A percentile compares a stretch with the other conserved stretches of the same genome.
Conservation (phyloP, 805 yeast species). For the Kuraishia cidri region DNA sequence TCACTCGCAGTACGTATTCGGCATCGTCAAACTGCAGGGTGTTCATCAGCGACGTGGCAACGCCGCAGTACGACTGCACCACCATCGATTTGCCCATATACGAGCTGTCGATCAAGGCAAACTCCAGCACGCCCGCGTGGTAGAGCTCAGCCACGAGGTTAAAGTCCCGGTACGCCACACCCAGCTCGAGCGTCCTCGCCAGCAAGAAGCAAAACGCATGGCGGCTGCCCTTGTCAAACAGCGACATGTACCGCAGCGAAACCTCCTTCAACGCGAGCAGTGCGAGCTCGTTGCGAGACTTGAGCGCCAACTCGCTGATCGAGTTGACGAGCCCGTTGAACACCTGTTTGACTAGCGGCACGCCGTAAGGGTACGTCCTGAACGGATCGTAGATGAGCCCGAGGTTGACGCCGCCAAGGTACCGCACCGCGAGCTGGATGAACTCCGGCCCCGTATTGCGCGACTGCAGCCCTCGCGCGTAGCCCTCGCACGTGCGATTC, state of each 20-base stretch:
- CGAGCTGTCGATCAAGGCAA: background rate
- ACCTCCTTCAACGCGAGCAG: background rate
- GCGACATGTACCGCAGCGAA: background rate
- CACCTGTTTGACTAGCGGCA: background rate
- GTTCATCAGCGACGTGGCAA: background rate
- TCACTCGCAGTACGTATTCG: too few species aligned
- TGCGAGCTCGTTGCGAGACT: background rate
- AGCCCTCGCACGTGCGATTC: background rate
- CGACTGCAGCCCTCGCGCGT: too few species aligned
- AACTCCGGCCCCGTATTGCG: slow-evolving; percentile 1
- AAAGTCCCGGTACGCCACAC: background rate
- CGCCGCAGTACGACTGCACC: background rate
- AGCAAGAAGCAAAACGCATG: background rate
- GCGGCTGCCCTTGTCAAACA: background rate
- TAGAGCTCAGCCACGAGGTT: background rate
- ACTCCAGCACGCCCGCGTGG: background rate
- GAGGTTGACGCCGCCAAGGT: slow-evolving; percentile 2
- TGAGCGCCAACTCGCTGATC: background rate
- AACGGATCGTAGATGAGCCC: background rate
- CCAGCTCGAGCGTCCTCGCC: background rate
- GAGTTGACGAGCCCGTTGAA: background rate
- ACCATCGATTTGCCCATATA: background rate
- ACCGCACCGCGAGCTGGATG: slow-evolving; percentile 7
- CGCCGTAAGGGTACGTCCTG: background rate
- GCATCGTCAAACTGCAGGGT: too few species aligned